Evolutionary conservation across 345 rosid genomes (phyloP).

Genomic region (Iberis pinnata): DNA sequence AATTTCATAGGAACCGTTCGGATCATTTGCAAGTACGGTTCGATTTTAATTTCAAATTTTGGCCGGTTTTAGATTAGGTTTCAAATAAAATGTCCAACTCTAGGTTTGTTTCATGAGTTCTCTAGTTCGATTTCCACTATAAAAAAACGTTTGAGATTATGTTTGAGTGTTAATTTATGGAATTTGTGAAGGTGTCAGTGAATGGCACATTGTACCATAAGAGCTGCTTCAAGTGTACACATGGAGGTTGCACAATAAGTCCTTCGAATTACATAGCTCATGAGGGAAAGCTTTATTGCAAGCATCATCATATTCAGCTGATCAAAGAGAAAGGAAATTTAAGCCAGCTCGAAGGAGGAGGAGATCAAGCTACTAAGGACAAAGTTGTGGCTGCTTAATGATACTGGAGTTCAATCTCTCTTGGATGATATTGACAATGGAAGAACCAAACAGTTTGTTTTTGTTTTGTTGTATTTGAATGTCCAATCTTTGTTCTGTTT

Average conservation of each 20-base stretch:
- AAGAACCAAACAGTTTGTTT: constrained; percentile 14
- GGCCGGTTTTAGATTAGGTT: too few relatives aligned
- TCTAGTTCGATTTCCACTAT: too few relatives aligned
- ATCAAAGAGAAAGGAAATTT: constrained; percentile 90
- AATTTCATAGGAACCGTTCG: too few relatives aligned
- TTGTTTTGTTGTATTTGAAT: constrained; percentile 18
- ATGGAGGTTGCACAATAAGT: constrained; percentile 91
- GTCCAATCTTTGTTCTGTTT: neutral
- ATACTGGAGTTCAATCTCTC: constrained; percentile 4
- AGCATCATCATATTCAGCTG: constrained; percentile 92
- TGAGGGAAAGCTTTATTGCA: constrained; percentile 92
- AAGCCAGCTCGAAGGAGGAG: constrained; percentile 93
- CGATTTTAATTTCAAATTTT: too few relatives aligned
- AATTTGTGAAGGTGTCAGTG: constrained; percentile 62
- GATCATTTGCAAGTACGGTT: too few relatives aligned
- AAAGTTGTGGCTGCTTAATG: constrained; percentile 30
- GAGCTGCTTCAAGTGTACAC: constrained; percentile 98
- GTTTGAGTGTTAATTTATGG: too few relatives aligned
- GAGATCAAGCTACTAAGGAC: constrained; percentile 34
- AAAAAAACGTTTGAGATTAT: too few relatives aligned
- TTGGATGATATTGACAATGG: constrained; percentile 9
- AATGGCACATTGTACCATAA: constrained; percentile 90
- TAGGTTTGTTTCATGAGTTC: too few relatives aligned
- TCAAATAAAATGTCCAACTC: too few relatives aligned
- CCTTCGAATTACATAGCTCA: constrained; percentile 94